These are phyloP conservation scores for Lactuca saligna DNA, from an alignment of 129 eudicot species.

Conservation along the genomic window DNA sequence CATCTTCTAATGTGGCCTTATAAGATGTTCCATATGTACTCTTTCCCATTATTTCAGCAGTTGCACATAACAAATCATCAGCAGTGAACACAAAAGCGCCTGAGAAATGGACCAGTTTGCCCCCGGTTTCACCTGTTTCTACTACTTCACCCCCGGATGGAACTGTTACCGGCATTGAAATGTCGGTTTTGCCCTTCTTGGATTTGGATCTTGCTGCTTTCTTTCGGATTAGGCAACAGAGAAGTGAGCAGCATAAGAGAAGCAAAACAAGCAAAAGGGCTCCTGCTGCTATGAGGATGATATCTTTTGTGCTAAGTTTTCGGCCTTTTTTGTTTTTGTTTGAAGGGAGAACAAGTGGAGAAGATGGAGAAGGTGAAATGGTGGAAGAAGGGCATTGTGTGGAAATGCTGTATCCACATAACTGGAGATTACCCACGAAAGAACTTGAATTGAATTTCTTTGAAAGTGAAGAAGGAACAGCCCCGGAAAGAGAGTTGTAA, in stretches of 20 bases:
- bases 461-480: slow-evolving; percentile 56
- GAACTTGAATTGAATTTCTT: slow-evolving; percentile 70
- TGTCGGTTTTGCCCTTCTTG: slow-evolving; percentile 43
- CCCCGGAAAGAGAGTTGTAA: slow-evolving; percentile 70
- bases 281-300: slow-evolving; percentile 81
- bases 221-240: slow-evolving; percentile 79
- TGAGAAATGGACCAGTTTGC: slow-evolving; percentile 87
- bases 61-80: slow-evolving; percentile 88
- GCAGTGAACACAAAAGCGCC: slow-evolving; percentile 89
- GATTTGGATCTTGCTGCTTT: slow-evolving; percentile 54
- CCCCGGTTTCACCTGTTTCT: slow-evolving; percentile 68
- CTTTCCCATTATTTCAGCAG: slow-evolving; percentile 98
- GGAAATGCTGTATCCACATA: slow-evolving; percentile 72
- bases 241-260: slow-evolving; percentile 61
- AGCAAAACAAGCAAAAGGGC: slow-evolving; percentile 58
- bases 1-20: slow-evolving; percentile 90
- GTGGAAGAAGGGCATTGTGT: slow-evolving; percentile 55
- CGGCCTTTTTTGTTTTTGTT: slow-evolving; percentile 23
- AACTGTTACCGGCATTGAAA: slow-evolving; percentile 41
- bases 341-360: slow-evolving; percentile 26
- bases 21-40: slow-evolving; percentile 86
- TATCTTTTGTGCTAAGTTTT: slow-evolving; percentile 74
- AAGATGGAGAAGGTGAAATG: slow-evolving; percentile 37
- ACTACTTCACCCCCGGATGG: slow-evolving; percentile 49
- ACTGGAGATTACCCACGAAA: slow-evolving; percentile 72